phyloP scores from a whole-genome alignment of 2,329 filamentous ascomycete genomes.

The Xylaria arbuscula region DNA sequence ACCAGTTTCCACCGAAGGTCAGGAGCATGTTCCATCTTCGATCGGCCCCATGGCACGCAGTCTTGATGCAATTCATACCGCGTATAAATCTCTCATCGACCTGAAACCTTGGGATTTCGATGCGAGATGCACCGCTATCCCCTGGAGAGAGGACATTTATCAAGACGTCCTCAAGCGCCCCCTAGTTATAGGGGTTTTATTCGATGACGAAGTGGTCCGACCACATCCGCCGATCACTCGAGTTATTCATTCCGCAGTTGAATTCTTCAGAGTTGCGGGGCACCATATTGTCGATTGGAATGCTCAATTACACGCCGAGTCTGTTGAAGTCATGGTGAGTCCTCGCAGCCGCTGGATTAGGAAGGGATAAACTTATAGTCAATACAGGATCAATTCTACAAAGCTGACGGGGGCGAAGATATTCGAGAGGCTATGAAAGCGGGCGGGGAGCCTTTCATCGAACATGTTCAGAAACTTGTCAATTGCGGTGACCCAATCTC shows the following conservation, averaged over 20 bases:
- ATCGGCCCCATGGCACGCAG: slow-evolving; percentile 69
- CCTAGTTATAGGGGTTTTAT: slow-evolving; percentile 56
- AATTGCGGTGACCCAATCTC: slow-evolving; percentile 65
- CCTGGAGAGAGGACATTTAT: slow-evolving; percentile 63
- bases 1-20: slow-evolving; percentile 70
- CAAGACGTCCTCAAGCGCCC: slow-evolving; percentile 54
- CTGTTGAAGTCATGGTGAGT: slow-evolving; percentile 64
- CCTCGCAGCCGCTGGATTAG: slow-evolving; percentile 4
- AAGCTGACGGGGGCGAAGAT: slow-evolving; percentile 72
- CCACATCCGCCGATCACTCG: slow-evolving; percentile 65
- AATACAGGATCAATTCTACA: slow-evolving; percentile 67
- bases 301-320: slow-evolving; percentile 62
- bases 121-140: slow-evolving; percentile 63
- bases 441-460: slow-evolving; percentile 69
- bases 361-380: slow-evolving; percentile 32
- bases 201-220: slow-evolving; percentile 63
- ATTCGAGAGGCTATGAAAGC: slow-evolving; percentile 64
- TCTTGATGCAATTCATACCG: slow-evolving; percentile 60
- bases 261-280: slow-evolving; percentile 57
- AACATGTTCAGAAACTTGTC: slow-evolving; percentile 67
- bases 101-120: slow-evolving; percentile 65
- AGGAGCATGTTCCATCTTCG: slow-evolving; percentile 72
- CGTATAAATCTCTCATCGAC: slow-evolving; percentile 60
- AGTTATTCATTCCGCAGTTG: slow-evolving; percentile 54
- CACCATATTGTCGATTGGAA: slow-evolving; percentile 68